These are phyloP conservation scores for Tetrahymena malaccensis DNA, from an alignment of 73 alveolate genomes.

Conservation along the genomic window DNA sequence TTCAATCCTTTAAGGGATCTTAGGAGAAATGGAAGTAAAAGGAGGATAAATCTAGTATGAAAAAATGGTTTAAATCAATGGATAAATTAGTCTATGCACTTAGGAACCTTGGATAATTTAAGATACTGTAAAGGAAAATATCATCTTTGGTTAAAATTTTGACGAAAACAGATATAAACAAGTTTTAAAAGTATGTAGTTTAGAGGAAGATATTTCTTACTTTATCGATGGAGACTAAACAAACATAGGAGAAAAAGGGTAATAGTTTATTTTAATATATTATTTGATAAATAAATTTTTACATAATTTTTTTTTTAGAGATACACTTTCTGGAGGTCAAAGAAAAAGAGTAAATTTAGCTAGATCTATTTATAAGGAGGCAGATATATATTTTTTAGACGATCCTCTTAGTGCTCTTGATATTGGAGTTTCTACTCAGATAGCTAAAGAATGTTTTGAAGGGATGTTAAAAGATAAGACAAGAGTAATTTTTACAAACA, in stretches of 20 bases:
- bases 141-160: conserved; percentile 56
- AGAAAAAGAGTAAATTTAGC: conserved; percentile 62
- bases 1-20: neutral
- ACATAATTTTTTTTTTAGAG: neutral
- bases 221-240: conserved; percentile 73
- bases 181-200: conserved; percentile 60
- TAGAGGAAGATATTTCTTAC: conserved; percentile 69
- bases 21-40: conserved; percentile 16
- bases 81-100: conserved; percentile 47
- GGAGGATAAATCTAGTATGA: conserved; percentile 8
- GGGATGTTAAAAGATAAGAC: neutral
- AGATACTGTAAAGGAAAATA: conserved; percentile 78
- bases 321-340: conserved; percentile 56
- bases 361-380: conserved; percentile 57
- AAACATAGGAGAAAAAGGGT: conserved; percentile 89
- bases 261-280: neutral
- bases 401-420: conserved; percentile 46
- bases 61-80: conserved; percentile 15
- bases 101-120: conserved; percentile 85
- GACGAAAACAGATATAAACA: conserved; percentile 65
- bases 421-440: conserved; percentile 1
- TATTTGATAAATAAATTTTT: no score
- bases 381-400: conserved; percentile 57
- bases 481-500: conserved; percentile 6
- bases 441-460: neutral